Evolutionary conservation across 495 filamentous ascomycete species (phyloP).

Genomic region (Penicillium bovifimosum): DNA sequence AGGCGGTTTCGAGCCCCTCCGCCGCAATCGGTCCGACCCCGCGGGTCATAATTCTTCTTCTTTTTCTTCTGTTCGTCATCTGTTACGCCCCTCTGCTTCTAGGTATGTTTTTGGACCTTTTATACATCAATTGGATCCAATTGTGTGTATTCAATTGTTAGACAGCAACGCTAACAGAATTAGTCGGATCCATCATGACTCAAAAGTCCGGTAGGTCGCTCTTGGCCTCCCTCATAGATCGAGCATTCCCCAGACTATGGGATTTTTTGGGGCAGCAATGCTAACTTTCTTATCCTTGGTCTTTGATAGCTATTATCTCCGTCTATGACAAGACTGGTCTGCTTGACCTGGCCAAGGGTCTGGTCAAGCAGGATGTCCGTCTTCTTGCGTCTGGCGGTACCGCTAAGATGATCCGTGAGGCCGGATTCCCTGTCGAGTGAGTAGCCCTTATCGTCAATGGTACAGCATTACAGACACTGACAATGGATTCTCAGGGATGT

Average conservation of each 20-base stretch:
- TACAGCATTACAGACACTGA: slow-evolving; percentile 8
- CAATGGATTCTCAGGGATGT: slow-evolving; percentile 62
- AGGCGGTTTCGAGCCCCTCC: background rate
- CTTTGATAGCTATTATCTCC: slow-evolving; percentile 76
- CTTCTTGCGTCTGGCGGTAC: slow-evolving; percentile 93
- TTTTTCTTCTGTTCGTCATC: slow-evolving; percentile 15
- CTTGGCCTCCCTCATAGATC: slow-evolving; percentile 13
- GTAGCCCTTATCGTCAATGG: slow-evolving; percentile 20
- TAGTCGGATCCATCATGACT: slow-evolving; percentile 35
- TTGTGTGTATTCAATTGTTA: slow-evolving; percentile 4
- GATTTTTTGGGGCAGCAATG: slow-evolving; percentile 13
- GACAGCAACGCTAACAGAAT: slow-evolving; percentile 2
- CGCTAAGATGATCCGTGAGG: slow-evolving; percentile 89
- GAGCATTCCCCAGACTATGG: slow-evolving; percentile 21
- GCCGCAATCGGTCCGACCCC: slow-evolving; percentile 27
- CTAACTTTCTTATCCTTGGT: slow-evolving; percentile 13
- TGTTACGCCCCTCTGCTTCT: slow-evolving; percentile 16
- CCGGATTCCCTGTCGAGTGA: slow-evolving; percentile 88
- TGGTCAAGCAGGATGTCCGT: slow-evolving; percentile 84
- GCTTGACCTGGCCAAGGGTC: slow-evolving; percentile 90
- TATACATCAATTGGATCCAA: slow-evolving; percentile 5
- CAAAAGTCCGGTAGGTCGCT: slow-evolving; percentile 40
- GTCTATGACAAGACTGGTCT: slow-evolving; percentile 99
- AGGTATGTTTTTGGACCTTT: slow-evolving; percentile 8
- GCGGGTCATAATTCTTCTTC: slow-evolving; percentile 23